Conservation (phyloP, 257 asterid genomes). For the Solanum rostratum region DNA sequence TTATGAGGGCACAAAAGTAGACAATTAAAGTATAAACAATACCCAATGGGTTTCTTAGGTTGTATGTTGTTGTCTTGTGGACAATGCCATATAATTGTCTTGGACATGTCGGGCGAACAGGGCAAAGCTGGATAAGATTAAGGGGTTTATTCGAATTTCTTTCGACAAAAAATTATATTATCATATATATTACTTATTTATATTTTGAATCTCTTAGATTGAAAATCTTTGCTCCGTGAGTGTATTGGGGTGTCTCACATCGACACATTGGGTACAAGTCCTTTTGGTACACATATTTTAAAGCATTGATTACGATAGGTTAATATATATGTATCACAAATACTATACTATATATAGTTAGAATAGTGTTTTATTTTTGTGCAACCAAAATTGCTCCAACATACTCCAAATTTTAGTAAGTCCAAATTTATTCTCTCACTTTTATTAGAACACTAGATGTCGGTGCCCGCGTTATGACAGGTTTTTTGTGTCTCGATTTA, state of each 20-base stretch:
- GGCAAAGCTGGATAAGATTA: too few relatives aligned
- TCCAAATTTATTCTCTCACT: neutral
- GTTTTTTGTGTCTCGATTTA: too few relatives aligned
- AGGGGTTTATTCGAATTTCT: too few relatives aligned
- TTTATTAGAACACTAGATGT: neutral
- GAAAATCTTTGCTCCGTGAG: too few relatives aligned
- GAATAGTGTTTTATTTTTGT: neutral
- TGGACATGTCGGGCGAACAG: too few relatives aligned
- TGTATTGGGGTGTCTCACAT: neutral
- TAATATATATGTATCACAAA: neutral
- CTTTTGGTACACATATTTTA: neutral
- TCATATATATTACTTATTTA: too few relatives aligned
- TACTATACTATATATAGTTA: neutral
- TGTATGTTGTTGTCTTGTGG: neutral
- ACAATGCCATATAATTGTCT: neutral
- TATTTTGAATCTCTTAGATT: too few relatives aligned
- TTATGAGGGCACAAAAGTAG: neutral
- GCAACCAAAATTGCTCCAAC: neutral
- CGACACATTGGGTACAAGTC: neutral
- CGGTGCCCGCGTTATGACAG: too few relatives aligned
- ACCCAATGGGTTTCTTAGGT: neutral
- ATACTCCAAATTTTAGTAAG: neutral
- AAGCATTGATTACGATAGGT: neutral
- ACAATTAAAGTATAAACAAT: neutral
- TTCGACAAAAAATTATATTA: too few relatives aligned